phyloP scores from a whole-genome alignment of 2,329 filamentous ascomycete genomes.

The Truncatella angustata region DNA sequence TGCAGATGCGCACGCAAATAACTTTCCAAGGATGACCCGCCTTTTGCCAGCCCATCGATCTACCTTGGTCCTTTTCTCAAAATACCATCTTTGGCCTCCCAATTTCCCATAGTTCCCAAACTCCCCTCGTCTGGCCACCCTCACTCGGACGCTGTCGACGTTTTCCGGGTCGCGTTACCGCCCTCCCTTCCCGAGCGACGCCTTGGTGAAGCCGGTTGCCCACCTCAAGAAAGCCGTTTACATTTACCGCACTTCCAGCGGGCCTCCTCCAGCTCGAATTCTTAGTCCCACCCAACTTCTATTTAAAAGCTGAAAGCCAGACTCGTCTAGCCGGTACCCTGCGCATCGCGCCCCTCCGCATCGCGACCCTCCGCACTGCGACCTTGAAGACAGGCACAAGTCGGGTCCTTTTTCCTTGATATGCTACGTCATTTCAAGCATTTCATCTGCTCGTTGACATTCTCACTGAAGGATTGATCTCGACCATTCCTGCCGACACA shows the following conservation, averaged over 20 bases:
- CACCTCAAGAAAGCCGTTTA: neutral
- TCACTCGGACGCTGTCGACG: neutral
- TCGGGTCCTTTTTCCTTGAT: neutral
- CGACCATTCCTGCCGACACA: neutral
- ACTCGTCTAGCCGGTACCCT: neutral
- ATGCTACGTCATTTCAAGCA: neutral
- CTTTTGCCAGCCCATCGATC: too few species aligned
- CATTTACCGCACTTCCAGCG: neutral
- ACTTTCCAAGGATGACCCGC: too few species aligned
- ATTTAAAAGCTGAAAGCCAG: neutral
- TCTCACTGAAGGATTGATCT: neutral
- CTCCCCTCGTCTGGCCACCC: too few species aligned
- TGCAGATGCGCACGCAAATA: too few species aligned
- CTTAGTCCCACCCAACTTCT: neutral
- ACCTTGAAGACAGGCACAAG: neutral
- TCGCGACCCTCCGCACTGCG: neutral
- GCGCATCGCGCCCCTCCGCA: neutral
- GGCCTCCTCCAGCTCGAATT: neutral
- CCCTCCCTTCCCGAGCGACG: neutral
- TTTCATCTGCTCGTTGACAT: neutral
- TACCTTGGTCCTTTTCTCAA: too few species aligned
- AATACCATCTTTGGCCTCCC: too few species aligned
- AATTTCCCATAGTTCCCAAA: too few species aligned
- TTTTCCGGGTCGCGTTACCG: neutral
- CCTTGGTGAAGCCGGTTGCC: neutral